Conservation (phyloP, 495 filamentous ascomycete genomes). For the Penicillium angulare region DNA sequence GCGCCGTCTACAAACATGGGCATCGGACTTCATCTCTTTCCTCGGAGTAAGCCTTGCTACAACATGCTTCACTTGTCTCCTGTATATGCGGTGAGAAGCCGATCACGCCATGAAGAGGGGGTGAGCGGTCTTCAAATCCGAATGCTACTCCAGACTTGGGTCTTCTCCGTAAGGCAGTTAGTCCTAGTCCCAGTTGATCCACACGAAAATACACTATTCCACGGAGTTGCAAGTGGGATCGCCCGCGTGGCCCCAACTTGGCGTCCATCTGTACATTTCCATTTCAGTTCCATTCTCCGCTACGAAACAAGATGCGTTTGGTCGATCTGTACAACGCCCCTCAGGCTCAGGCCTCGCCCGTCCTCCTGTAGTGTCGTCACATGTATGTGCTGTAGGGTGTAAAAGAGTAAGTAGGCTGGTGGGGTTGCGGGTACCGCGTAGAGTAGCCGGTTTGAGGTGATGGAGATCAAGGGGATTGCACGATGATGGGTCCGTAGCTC, state of each 20-base stretch:
- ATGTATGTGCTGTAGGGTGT: no score
- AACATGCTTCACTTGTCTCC: not conserved
- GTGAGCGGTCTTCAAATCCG: not conserved
- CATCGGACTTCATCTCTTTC: not conserved
- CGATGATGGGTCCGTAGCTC: not conserved
- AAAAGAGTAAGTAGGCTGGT: no score
- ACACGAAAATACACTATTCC: no score
- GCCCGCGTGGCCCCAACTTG: no score
- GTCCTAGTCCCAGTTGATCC: not conserved
- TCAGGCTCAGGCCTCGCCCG: no score
- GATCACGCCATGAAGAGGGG: slow-evolving; percentile 1
- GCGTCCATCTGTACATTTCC: no score
- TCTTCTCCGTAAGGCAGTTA: slow-evolving; percentile 1
- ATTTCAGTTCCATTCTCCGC: no score
- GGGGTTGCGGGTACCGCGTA: slow-evolving; percentile 7
- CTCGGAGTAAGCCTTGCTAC: not conserved
- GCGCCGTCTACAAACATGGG: not conserved
- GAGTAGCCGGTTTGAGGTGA: slow-evolving; percentile 11
- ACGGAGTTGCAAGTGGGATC: no score
- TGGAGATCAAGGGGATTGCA: not conserved
- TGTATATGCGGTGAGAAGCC: not conserved
- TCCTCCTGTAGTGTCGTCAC: no score
- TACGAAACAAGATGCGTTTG: no score
- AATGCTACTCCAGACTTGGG: not conserved
- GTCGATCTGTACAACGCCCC: no score